A percentile compares a stretch with the other conserved stretches of the same genome.
These are phyloP conservation scores for Ganoderma meredithae DNA, from an alignment of 1,284 basidiomycete genomes.

Conservation along the genomic window DNA sequence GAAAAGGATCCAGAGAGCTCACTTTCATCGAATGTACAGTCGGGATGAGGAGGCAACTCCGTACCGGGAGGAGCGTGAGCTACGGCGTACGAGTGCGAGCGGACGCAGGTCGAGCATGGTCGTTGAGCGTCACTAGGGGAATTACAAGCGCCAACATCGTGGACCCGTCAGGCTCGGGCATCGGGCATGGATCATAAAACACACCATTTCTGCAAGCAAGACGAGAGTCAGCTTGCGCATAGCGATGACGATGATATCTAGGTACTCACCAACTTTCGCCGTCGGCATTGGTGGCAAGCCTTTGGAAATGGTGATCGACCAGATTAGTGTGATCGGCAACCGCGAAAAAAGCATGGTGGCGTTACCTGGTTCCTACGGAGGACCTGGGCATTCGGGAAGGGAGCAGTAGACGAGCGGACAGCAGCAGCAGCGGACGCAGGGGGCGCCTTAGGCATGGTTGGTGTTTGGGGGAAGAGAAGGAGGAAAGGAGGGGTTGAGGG, in stretches of 20 bases:
- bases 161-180: slow-evolving; percentile 35
- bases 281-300: slow-evolving; percentile 65
- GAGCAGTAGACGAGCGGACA: slow-evolving; percentile 9
- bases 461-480: slow-evolving; percentile 3
- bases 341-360: background rate
- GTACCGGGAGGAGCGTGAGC: slow-evolving; percentile 63
- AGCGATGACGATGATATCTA: background rate
- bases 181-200: slow-evolving; percentile 34
- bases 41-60: slow-evolving; percentile 57
- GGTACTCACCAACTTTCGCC: slow-evolving; percentile 70
- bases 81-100: slow-evolving; percentile 69
- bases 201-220: slow-evolving; percentile 42
- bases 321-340: background rate
- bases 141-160: slow-evolving; percentile 19
- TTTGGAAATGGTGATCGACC: slow-evolving; percentile 18
- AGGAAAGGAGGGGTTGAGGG: slow-evolving; percentile 4
- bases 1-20: background rate
- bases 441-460: slow-evolving; percentile 33
- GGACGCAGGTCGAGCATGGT: slow-evolving; percentile 72
- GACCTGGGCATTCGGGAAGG: slow-evolving; percentile 32
- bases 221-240: background rate
- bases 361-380: slow-evolving; percentile 36
- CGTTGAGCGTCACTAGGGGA: slow-evolving; percentile 51
- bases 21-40: slow-evolving; percentile 77
- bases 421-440: slow-evolving; percentile 18